phyloP scores from a whole-genome alignment of 495 filamentous ascomycete species.

The Melanomma pulvis-pyrius region DNA sequence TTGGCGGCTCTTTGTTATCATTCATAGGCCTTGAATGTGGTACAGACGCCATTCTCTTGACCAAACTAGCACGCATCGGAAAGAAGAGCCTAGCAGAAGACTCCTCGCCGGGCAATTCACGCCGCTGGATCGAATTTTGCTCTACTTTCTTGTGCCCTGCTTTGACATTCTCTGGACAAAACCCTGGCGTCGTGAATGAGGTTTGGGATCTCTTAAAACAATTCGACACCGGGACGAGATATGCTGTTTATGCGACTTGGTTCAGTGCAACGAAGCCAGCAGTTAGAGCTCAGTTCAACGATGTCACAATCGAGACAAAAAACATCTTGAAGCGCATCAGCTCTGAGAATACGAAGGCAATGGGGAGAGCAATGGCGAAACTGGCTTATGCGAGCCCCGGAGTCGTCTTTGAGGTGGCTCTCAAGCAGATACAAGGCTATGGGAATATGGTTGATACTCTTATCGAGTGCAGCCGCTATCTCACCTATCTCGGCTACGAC shows the following conservation, averaged over 20 bases:
- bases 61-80: conserved; percentile 81
- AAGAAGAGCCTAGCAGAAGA: conserved; percentile 71
- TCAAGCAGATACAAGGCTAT: conserved; percentile 87
- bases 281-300: conserved; percentile 68
- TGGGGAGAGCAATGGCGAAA: conserved; percentile 85
- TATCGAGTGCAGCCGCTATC: conserved; percentile 90
- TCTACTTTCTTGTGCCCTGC: conserved; percentile 81
- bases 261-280: conserved; percentile 45
- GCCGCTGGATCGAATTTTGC: conserved; percentile 78
- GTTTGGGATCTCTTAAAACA: conserved; percentile 78
- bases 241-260: conserved; percentile 92
- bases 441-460: conserved; percentile 90
- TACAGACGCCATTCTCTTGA: conserved; percentile 73
- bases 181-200: conserved; percentile 80
- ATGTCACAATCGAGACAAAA: conserved; percentile 74
- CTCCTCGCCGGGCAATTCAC: conserved; percentile 64
- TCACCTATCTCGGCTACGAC: conserved; percentile 89
- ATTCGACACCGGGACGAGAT: conserved; percentile 76
- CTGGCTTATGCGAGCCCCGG: conserved; percentile 83
- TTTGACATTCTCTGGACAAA: conserved; percentile 78
- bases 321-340: conserved; percentile 82
- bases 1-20: conserved; percentile 84
- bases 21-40: conserved; percentile 86
- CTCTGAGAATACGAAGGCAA: conserved; percentile 77
- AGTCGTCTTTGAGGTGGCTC: conserved; percentile 84